A percentile compares a stretch with the other conserved stretches of the same genome.
These are phyloP conservation scores for Yamadazyma philogaea DNA, from an alignment of 805 yeast species.

Conservation along the genomic window DNA sequence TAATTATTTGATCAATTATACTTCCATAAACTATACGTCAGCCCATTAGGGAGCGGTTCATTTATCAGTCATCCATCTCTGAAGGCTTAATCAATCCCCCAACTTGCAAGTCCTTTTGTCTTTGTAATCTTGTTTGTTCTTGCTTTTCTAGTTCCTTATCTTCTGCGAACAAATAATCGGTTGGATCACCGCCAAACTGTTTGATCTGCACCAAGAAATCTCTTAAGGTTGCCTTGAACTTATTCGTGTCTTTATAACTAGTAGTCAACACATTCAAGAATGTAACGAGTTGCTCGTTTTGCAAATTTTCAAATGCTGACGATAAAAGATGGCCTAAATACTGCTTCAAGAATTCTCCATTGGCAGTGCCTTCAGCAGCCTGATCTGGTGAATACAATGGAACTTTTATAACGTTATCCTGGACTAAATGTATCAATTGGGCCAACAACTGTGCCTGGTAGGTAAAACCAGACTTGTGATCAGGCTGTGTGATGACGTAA, in stretches of 20 bases:
- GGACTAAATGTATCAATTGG: conserved; percentile 77
- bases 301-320: conserved; percentile 90
- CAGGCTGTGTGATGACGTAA: conserved; percentile 91
- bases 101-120: conserved; percentile 77
- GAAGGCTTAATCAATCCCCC: conserved; percentile 95
- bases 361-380: conserved; percentile 83
- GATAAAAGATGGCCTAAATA: conserved; percentile 78
- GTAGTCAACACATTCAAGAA: conserved; percentile 76
- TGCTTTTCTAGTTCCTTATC: conserved; percentile 76
- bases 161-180: conserved; percentile 91
- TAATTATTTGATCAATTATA: not conserved
- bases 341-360: conserved; percentile 72
- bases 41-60: not conserved
- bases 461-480: conserved; percentile 94
- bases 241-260: conserved; percentile 67
- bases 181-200: conserved; percentile 92
- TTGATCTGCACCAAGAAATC: conserved; percentile 96
- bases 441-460: conserved; percentile 83
- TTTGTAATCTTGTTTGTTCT: conserved; percentile 67
- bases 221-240: conserved; percentile 81
- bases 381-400: conserved; percentile 80
- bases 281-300: conserved; percentile 73
- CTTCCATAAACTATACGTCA: not conserved
- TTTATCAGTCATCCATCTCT: conserved; percentile 72
- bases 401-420: conserved; percentile 65